A percentile compares a stretch with the other conserved stretches of the same genome.
Conservation (phyloP, 1,284 basidiomycete genomes). For the Rhodotorula mucilaginosa region DNA sequence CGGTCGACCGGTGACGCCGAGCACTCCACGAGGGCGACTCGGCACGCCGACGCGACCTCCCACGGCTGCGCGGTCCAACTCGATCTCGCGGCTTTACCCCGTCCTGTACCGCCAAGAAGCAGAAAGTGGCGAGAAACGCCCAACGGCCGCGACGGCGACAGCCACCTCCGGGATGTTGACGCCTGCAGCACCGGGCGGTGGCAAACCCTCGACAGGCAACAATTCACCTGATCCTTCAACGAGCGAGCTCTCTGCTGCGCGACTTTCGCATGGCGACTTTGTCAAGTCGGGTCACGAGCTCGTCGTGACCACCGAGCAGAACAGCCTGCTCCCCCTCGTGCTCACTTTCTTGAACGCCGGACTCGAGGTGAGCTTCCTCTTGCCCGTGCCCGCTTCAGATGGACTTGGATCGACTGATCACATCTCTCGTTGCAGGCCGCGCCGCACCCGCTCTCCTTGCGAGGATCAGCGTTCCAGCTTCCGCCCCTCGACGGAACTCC, state of each 20-base stretch:
- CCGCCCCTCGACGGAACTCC: constrained; percentile 18
- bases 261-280: constrained; percentile 7
- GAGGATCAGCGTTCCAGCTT: constrained; percentile 41
- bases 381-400: not conserved
- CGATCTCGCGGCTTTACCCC: constrained; percentile 44
- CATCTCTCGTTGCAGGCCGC: constrained; percentile 16
- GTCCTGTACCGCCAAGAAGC: constrained; percentile 27
- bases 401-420: not conserved
- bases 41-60: constrained; percentile 30
- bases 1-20: constrained; percentile 16
- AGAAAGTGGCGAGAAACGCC: not conserved
- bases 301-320: constrained; percentile 49
- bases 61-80: constrained; percentile 40
- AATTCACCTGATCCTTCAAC: constrained; percentile 13
- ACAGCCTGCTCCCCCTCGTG: constrained; percentile 48
- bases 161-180: not conserved
- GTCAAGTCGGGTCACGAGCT: constrained; percentile 48
- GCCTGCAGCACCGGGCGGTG: not conserved
- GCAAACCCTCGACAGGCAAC: not conserved
- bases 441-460: constrained; percentile 33
- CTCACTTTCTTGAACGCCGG: constrained; percentile 31
- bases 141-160: no score
- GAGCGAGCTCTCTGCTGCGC: constrained; percentile 19
- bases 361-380: constrained; percentile 10
- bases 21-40: constrained; percentile 13